phyloP scores from a whole-genome alignment of 2,329 filamentous ascomycete species.

The Venturia pyrina region DNA sequence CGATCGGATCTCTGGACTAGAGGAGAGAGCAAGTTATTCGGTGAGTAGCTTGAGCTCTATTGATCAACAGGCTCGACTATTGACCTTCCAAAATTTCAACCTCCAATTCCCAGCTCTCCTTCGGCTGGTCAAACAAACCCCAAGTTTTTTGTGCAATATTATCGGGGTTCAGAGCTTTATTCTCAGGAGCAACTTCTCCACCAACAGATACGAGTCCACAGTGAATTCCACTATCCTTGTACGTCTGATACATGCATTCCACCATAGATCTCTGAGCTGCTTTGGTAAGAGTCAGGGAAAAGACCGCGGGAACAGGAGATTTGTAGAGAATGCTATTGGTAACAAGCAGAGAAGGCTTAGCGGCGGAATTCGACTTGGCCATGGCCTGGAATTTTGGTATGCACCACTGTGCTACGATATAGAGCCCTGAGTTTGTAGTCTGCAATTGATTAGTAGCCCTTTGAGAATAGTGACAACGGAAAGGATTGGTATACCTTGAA shows the following conservation, averaged over 20 bases:
- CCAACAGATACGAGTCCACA: constrained; percentile 17
- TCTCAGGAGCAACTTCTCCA: constrained; percentile 15
- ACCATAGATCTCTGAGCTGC: constrained; percentile 11
- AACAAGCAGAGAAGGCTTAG: constrained; percentile 38
- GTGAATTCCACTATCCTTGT: constrained; percentile 16
- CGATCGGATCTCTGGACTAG: too few relatives aligned
- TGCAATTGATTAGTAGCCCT: constrained; percentile 17
- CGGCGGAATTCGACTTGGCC: constrained; percentile 22
- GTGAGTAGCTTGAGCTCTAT: not conserved
- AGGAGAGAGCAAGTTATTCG: too few relatives aligned
- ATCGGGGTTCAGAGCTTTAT: constrained; percentile 14
- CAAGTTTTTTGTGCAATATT: constrained; percentile 16
- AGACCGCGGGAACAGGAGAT: constrained; percentile 36
- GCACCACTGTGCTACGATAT: constrained; percentile 37
- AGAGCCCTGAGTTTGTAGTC: constrained; percentile 39
- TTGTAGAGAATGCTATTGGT: constrained; percentile 40
- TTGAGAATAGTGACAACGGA: not conserved
- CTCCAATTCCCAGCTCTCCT: constrained; percentile 28
- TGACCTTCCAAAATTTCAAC: constrained; percentile 24
- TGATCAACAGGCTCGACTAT: not conserved
- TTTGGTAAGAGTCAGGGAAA: constrained; percentile 23
- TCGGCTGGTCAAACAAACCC: constrained; percentile 22
- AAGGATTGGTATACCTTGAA: constrained; percentile 32
- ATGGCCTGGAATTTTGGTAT: constrained; percentile 26
- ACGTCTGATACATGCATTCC: not conserved